Evolutionary conservation across 2,329 filamentous ascomycete species (phyloP).

Genomic region (Lecanicillium sp.): DNA sequence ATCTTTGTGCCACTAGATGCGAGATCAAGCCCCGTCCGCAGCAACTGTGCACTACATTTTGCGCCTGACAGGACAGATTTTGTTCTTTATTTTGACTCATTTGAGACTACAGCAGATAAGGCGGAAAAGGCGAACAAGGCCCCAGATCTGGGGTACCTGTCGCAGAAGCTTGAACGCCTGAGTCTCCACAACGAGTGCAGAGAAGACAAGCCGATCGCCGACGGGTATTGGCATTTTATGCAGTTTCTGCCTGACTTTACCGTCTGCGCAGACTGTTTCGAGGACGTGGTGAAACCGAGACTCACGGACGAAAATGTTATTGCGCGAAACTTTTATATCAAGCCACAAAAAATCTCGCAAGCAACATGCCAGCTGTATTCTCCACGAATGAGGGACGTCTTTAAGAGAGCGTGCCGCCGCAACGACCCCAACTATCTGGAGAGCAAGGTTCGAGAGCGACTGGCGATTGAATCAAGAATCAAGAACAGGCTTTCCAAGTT

Average conservation of each 20-base stretch:
- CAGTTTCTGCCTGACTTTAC: slow-evolving; percentile 69
- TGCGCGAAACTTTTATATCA: slow-evolving; percentile 59
- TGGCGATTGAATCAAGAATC: slow-evolving; percentile 54
- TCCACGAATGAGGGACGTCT: slow-evolving; percentile 68
- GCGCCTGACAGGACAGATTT: slow-evolving; percentile 47
- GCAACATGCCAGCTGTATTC: slow-evolving; percentile 76
- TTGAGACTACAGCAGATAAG: slow-evolving; percentile 52
- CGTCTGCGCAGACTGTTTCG: slow-evolving; percentile 82
- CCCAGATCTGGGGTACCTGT: slow-evolving; percentile 56
- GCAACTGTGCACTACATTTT: slow-evolving; percentile 65
- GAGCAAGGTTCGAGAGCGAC: slow-evolving; percentile 50
- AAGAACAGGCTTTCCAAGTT: slow-evolving; percentile 46
- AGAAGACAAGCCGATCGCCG: slow-evolving; percentile 55
- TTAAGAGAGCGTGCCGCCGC: slow-evolving; percentile 57
- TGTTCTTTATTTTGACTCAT: slow-evolving; percentile 52
- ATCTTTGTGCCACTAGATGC: slow-evolving; percentile 53
- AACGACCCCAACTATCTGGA: slow-evolving; percentile 62
- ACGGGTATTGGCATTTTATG: slow-evolving; percentile 71
- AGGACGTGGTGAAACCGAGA: slow-evolving; percentile 69
- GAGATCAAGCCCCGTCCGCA: slow-evolving; percentile 38
- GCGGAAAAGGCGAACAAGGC: slow-evolving; percentile 38
- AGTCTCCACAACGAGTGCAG: slow-evolving; percentile 56
- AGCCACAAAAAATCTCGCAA: slow-evolving; percentile 48
- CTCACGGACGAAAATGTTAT: slow-evolving; percentile 48
- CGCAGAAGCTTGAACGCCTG: slow-evolving; percentile 56